Conservation (phyloP, 495 filamentous ascomycete genomes). For the Pseudomonodictys pantanalensis region DNA sequence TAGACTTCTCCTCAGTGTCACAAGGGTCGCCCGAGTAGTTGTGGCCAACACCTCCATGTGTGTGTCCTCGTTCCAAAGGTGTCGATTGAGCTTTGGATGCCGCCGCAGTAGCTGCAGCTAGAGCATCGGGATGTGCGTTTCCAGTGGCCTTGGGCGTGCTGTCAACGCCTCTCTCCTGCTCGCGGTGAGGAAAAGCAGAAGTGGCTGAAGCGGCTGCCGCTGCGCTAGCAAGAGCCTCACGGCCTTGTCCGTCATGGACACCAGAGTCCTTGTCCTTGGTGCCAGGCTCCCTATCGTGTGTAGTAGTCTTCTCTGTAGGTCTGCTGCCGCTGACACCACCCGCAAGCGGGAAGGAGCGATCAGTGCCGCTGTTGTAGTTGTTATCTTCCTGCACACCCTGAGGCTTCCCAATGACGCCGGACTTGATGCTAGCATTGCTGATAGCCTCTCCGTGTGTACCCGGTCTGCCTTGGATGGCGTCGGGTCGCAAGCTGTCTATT, state of each 20-base stretch:
- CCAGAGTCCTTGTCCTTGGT: constrained; percentile 5
- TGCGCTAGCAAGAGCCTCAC: neutral
- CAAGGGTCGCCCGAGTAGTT: constrained; percentile 22
- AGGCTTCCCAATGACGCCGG: constrained; percentile 36
- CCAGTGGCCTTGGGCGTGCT: neutral
- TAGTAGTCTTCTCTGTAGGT: neutral
- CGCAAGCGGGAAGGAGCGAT: constrained; percentile 23
- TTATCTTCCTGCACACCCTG: constrained; percentile 1
- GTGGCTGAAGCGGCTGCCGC: neutral
- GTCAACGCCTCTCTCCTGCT: neutral
- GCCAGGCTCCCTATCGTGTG: neutral
- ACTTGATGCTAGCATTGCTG: constrained; percentile 39
- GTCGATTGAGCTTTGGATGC: neutral
- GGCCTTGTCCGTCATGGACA: neutral
- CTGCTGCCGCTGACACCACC: constrained; percentile 10
- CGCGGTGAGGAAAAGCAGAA: neutral
- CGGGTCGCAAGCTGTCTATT: neutral
- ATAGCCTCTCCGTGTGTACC: constrained; percentile 4
- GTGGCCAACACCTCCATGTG: constrained; percentile 21
- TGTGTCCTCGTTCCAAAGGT: constrained; percentile 7
- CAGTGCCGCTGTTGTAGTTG: neutral
- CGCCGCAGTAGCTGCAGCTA: constrained; percentile 7
- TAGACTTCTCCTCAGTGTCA: neutral
- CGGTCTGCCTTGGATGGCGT: neutral
- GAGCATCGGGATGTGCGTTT: no score